Conservation (phyloP, 768 basidiomycete species). For the Pleurotus djamor region DNA sequence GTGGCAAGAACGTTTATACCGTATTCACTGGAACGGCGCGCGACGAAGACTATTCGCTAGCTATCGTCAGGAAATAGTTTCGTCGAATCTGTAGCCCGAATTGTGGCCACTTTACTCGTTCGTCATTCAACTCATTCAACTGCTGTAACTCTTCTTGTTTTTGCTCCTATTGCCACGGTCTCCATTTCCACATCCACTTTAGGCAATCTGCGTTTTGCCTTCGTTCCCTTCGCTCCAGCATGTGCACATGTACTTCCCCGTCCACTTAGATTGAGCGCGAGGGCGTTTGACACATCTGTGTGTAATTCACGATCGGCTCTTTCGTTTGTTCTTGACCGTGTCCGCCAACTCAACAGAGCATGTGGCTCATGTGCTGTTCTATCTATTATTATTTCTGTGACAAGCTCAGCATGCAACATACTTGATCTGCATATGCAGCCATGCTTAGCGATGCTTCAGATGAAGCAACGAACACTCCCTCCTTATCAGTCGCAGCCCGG, state of each 20-base stretch:
- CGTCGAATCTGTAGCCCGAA: background rate
- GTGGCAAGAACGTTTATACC: conserved; percentile 37
- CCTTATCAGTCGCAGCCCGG: background rate
- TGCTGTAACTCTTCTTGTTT: background rate
- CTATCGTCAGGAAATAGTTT: conserved; percentile 29
- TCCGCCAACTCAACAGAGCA: background rate
- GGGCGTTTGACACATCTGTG: background rate
- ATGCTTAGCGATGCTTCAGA: background rate
- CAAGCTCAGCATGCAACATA: background rate
- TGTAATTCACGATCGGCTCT: background rate
- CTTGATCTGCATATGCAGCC: background rate
- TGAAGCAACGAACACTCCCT: background rate
- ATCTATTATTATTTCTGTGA: background rate
- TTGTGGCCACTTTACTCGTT: background rate
- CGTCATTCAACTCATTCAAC: too few relatives aligned
- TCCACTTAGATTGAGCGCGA: background rate
- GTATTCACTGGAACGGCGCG: conserved; percentile 34
- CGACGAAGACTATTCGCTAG: conserved; percentile 31
- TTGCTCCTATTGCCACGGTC: background rate
- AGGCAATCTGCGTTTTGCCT: background rate
- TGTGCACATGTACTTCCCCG: background rate
- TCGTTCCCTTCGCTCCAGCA: too few relatives aligned
- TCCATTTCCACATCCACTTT: background rate
- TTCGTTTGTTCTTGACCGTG: background rate
- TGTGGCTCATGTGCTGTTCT: background rate